Conservation (phyloP, 75 land plant species). For the Azolla pinnata region DNA sequence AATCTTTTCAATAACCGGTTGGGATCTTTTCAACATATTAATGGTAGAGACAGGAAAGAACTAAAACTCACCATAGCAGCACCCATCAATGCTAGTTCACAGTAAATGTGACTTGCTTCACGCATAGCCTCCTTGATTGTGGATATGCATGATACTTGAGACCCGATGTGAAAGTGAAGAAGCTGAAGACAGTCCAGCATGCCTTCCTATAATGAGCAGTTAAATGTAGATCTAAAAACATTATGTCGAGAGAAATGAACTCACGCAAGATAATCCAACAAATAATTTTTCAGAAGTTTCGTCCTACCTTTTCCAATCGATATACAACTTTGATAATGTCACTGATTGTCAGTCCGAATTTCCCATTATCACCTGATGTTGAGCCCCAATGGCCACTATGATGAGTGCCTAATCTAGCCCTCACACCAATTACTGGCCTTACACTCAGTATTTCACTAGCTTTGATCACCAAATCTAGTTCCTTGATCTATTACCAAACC, state of each 20-base stretch:
- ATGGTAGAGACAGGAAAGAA: background rate
- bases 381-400: constrained; percentile 42
- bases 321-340: constrained; percentile 35
- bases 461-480: constrained; percentile 35
- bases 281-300: background rate
- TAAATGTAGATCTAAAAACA: background rate
- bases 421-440: constrained; percentile 29
- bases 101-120: constrained; percentile 38
- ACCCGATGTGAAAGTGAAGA: constrained; percentile 45
- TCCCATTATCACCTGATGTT: constrained; percentile 42
- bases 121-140: constrained; percentile 32
- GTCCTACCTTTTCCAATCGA: constrained; percentile 20
- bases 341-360: constrained; percentile 31
- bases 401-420: constrained; percentile 39
- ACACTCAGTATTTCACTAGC: constrained; percentile 20
- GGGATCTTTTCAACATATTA: too few species aligned
- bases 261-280: background rate
- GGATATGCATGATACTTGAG: constrained; percentile 34
- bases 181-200: constrained; percentile 41
- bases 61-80: constrained; percentile 26
- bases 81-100: constrained; percentile 42
- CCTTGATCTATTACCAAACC: constrained; percentile 25
- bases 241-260: background rate
- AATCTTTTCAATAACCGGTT: too few species aligned
- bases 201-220: constrained; percentile 23